phyloP scores from a whole-genome alignment of 1,139 yeast species.

The Scheffersomyces insectosa region DNA sequence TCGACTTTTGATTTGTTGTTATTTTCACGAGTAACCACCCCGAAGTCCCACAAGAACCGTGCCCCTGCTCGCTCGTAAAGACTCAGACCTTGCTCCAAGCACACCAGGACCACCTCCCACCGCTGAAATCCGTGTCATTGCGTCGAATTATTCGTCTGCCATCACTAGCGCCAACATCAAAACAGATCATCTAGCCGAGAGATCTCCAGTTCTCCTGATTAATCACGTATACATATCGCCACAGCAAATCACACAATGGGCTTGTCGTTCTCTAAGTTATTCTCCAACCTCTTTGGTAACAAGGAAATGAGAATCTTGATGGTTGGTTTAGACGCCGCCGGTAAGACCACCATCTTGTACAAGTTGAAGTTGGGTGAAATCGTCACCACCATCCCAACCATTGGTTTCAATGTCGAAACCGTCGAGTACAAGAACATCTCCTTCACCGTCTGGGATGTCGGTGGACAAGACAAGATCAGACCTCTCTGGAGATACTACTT shows the following conservation, averaged over 20 bases:
- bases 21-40: constrained; percentile 2
- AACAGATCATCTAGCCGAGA: too few species aligned
- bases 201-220: too few species aligned
- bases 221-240: too few species aligned
- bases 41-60: too few species aligned
- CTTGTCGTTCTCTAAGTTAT: constrained; percentile 82
- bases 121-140: not conserved
- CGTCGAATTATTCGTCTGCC: not conserved
- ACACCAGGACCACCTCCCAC: too few species aligned
- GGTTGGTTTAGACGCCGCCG: constrained; percentile 94
- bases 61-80: too few species aligned
- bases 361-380: constrained; percentile 90
- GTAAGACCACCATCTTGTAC: constrained; percentile 88
- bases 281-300: constrained; percentile 82
- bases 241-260: constrained; percentile 53
- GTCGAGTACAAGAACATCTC: constrained; percentile 93
- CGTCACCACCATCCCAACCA: constrained; percentile 91
- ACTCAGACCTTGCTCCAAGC: too few species aligned
- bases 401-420: constrained; percentile 93
- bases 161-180: too few species aligned
- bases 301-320: constrained; percentile 88
- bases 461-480: constrained; percentile 96
- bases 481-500: constrained; percentile 95
- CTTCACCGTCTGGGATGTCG: constrained; percentile 95
- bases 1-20: constrained; percentile 12